Evolutionary conservation across 345 rosid genomes (phyloP), one percentile per base, ranked within the genome.

Genomic region (Cardamine resedifolia): DNA sequence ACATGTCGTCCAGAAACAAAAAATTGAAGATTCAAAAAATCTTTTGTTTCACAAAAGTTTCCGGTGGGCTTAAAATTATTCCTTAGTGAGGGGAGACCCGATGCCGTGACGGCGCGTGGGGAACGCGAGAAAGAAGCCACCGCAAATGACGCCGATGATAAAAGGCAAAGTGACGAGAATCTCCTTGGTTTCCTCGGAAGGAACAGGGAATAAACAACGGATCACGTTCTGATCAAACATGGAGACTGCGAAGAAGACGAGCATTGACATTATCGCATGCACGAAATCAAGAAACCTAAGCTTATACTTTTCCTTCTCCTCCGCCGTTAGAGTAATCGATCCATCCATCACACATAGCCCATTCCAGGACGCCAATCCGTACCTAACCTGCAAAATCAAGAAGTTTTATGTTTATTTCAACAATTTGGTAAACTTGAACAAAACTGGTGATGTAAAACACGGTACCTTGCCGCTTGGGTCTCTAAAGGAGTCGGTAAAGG

Each of bases 81-180:
- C 73, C 43, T 71, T 71, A 15, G 85, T 80, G 1, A 91, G 79
- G 10, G 96, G 97, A 31, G 73, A 66, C 28, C 92, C 88, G 2
- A 92, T 79, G 41, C 96, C 98, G 51, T 90, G 90, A 50, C 96
- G 95, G 60, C 81, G 81, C 24, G 83, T 77, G 3, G 96, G 98
- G 76, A 79, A 84, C 0, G 51, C 57, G 10, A 90, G 83, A 75
- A 92, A 88, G 78, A 90, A 64, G 34, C 80, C 56, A 53, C 84
- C 79, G 20, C 91, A 79, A 1, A 83, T 16, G 7, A 83, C 73
- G 4, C 92, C 92, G 34, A 85, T 77, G 43, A 52, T 74, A 0
- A 81, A 49, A 7, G 96, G 96, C 51, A 88, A 66, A 2, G 73
- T 52, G 57, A 68, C 49, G 0, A 87, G 83, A 0, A 86, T 27